Base-by-base conservation (phyloP, 495 filamentous ascomycete genomes). In the Penicillium desertorum region DNA sequence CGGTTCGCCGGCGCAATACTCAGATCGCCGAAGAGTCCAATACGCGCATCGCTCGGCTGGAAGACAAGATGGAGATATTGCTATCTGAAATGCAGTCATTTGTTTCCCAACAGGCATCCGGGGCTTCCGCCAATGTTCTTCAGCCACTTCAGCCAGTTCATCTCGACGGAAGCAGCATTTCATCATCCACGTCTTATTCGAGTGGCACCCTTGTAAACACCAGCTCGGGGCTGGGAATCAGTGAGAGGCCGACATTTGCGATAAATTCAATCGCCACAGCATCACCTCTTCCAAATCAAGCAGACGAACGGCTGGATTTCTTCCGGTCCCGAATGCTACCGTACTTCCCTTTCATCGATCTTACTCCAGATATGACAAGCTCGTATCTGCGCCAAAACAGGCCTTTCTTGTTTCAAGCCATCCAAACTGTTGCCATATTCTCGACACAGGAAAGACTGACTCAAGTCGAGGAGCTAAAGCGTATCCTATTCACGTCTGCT, bases 11-110 rank as follows among this genome's bases (percentile, higher is more conserved):
- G 49, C 73, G 71, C 9, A 62, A 58, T 59, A 36, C 54, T 30
- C 54, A 61, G 12, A 61, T 61, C 36, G 62, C 62, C 2, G 64
- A 64, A 34, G 73, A 67, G 46, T 69, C 79, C 6, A 77, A 78
- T 57, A 69, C 63, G 45, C 79, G 77, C 32, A 72, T 82, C 48
- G 74, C 80, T 36, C 66, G 71, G 17, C 69, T 83, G 11, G 76
- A 80, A 50, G 66, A 62, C 45, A 71, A 62, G 49, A 65, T 71
- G 52, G 68, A 71, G n/a, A 62, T 44, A 9, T 48, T 71, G 27
- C 30, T 67, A 34, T 59, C 63, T 42, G 37, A 44, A 9, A 60
- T 71, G 54, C 56, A 63, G 45, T 61, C 25, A 58, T 60, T 44
- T 19, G 51, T 45, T 55, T 54, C 10, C 23, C 44, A 17, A 36